These are phyloP conservation scores for Calcarisporium arbuscula DNA, from an alignment of 2,329 filamentous ascomycete genomes.

Conservation along the genomic window DNA sequence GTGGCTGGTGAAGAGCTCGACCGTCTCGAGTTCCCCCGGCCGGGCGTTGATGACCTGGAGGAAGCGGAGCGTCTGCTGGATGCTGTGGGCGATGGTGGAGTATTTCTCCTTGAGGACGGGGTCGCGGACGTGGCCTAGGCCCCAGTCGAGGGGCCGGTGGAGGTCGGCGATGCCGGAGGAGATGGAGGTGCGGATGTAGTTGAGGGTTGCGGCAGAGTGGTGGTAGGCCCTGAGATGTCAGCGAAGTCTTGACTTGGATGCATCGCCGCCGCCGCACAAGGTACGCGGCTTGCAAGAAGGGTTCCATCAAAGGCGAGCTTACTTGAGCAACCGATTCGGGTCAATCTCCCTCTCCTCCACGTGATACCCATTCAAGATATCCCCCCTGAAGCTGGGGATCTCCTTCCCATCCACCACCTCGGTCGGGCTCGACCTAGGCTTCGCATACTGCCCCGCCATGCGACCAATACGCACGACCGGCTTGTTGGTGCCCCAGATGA, in stretches of 20 bases:
- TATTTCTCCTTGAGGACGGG: constrained; percentile 81
- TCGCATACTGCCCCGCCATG: constrained; percentile 97
- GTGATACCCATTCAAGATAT: constrained; percentile 88
- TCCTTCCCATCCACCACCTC: constrained; percentile 75
- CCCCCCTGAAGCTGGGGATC: constrained; percentile 86
- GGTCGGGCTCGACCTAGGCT: constrained; percentile 82
- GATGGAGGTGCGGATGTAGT: constrained; percentile 81
- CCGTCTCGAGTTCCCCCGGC: constrained; percentile 76
- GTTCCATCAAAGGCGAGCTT: constrained; percentile 18
- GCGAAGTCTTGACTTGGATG: neutral
- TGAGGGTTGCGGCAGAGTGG: constrained; percentile 88
- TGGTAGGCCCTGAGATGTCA: constrained; percentile 69
- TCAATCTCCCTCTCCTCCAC: constrained; percentile 72
- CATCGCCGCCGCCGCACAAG: constrained; percentile 6
- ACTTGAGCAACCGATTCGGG: constrained; percentile 72
- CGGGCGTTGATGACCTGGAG: constrained; percentile 90
- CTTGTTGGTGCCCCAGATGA: constrained; percentile 79
- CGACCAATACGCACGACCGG: constrained; percentile 89
- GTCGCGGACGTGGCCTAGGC: constrained; percentile 83
- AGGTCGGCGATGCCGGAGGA: constrained; percentile 88
- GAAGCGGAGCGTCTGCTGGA: constrained; percentile 88
- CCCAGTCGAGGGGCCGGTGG: constrained; percentile 91
- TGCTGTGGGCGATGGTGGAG: constrained; percentile 72
- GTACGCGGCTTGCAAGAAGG: neutral
- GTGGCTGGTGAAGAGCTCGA: constrained; percentile 93